These are phyloP conservation scores for Sporothrix euskadiensis DNA, from an alignment of 2,329 filamentous ascomycete species.

Conservation along the genomic window DNA sequence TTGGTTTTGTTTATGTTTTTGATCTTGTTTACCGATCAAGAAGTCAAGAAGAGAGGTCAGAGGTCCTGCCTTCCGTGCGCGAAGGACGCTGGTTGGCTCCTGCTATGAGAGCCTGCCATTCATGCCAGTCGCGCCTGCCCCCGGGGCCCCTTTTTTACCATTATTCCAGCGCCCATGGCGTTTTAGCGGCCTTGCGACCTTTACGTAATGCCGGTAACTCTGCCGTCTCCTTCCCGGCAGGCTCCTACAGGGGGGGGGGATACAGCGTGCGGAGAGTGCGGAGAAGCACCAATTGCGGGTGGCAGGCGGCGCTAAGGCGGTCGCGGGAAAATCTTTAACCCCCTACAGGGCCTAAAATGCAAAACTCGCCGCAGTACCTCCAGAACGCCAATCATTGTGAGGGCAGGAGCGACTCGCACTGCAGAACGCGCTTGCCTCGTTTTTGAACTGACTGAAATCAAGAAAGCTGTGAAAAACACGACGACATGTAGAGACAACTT, in stretches of 20 bases:
- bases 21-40: neutral
- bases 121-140: neutral
- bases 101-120: neutral
- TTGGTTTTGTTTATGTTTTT: neutral
- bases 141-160: neutral
- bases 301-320: neutral
- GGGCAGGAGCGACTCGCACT: neutral
- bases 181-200: neutral
- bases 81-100: neutral
- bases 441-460: too few relatives aligned
- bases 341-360: neutral
- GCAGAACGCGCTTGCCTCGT: too few relatives aligned
- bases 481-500: too few relatives aligned
- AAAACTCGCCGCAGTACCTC: neutral
- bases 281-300: neutral
- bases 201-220: neutral
- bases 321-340: conserved; percentile 1
- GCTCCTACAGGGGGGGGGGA: neutral
- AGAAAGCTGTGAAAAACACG: too few relatives aligned
- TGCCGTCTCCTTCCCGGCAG: neutral
- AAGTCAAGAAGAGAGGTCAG: neutral
- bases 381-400: neutral
- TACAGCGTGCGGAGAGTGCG: neutral
- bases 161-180: neutral
- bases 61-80: neutral